Base-by-base conservation (phyloP, 2,329 filamentous ascomycete genomes). In the Tolypocladium guangdongense region DNA sequence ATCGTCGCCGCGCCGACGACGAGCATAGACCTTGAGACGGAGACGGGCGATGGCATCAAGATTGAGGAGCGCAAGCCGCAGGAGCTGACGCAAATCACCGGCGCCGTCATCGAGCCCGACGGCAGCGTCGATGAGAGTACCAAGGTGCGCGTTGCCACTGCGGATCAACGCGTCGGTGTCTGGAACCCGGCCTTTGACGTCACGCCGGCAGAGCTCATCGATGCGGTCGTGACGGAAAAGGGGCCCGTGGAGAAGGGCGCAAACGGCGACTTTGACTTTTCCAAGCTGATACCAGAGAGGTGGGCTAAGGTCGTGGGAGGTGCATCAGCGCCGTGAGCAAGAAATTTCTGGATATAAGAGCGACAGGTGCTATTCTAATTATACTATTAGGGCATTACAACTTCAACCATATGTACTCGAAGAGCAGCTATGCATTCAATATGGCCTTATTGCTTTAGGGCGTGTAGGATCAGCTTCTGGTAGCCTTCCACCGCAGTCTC, bases 161-260 rank as follows among this genome's bases (percentile, higher is more conserved):
- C 92, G 0, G 79, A 85, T 58, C 80, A 83, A 64, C 82, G 83
- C 2, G 90, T 97, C 57, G 76, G 80, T 41, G 90, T 97, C 10
- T 99, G 93, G 91, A 99, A 99, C 67, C 93, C 93, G 35, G 88
- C 90, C 0, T 99, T 99, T 66, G 93, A 99, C 65, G 88, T 99
- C 36, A 99, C 93, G 11, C 92, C 93, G 0, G 83, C 87, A 38
- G 82, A 83, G 57, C 74, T 96, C 52, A 96, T 99, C 59, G 93
- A 99, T 69, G 90, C 88, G 2, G 87, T 99, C 54, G 88, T 97
- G 58, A 99, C 93, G 0, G 93, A 99, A 72, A 83, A 87, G 62
- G 92, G 92, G 0, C 88, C 90, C 8, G 83, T 95, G 3, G 85
- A 90, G 63, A 95, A 92, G 75, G 82, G 81, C 47, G 66, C 72